phyloP scores from a whole-genome alignment of 805 yeast genomes.

The Cyberlindnera sargentensis region DNA sequence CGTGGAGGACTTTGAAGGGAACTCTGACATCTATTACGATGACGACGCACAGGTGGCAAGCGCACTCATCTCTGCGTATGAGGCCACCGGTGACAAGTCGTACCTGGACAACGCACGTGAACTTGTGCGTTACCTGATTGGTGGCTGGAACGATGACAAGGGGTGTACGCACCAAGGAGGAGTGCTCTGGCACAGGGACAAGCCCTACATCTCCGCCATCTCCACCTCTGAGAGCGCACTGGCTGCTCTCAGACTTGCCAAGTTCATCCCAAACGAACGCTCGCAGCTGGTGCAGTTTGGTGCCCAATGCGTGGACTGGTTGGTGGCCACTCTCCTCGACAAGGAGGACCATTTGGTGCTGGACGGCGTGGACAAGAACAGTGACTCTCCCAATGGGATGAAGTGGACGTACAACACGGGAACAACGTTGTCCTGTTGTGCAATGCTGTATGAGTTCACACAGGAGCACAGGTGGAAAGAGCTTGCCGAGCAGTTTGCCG shows the following conservation, averaged over 20 bases:
- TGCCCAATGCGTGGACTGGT: conserved; percentile 53
- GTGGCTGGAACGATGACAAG: conserved; percentile 44
- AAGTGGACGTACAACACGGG: conserved; percentile 70
- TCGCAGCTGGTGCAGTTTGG: conserved; percentile 48
- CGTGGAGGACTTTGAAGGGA: conserved; percentile 50
- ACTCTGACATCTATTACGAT: conserved; percentile 61
- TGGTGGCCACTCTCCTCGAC: conserved; percentile 44
- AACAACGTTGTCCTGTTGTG: conserved; percentile 49
- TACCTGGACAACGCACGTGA: conserved; percentile 52
- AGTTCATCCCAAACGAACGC: conserved; percentile 42
- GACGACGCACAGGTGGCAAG: conserved; percentile 72
- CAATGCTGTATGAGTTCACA: conserved; percentile 43
- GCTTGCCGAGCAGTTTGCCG: conserved; percentile 31
- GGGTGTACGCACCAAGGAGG: conserved; percentile 40
- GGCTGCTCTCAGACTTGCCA: conserved; percentile 51
- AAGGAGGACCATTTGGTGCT: conserved; percentile 45
- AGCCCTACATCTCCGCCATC: conserved; percentile 55
- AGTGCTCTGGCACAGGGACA: conserved; percentile 57
- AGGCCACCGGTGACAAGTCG: conserved; percentile 50
- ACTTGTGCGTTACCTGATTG: conserved; percentile 53
- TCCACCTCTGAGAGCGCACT: conserved; percentile 64
- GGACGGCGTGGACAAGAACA: conserved; percentile 48
- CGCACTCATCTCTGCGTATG: conserved; percentile 59
- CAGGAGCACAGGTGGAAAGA: conserved; percentile 42
- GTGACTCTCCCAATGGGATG: conserved; percentile 37